A percentile compares a stretch with the other conserved stretches of the same genome.
Evolutionary conservation across 257 asterid genomes (phyloP).

Genomic region (Leonotis leonurus): DNA sequence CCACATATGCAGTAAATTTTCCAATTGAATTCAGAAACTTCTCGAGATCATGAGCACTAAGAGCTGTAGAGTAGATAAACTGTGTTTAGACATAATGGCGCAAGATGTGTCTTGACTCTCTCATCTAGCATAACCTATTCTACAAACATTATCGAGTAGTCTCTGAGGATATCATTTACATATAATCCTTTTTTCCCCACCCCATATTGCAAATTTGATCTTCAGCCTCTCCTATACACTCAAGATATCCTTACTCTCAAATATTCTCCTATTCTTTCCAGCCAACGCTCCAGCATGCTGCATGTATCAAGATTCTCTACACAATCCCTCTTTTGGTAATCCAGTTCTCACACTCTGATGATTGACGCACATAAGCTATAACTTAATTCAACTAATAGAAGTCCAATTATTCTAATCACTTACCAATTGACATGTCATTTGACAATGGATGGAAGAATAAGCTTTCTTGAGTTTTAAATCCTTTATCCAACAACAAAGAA

Average conservation of each 20-base stretch:
- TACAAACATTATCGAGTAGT: background rate
- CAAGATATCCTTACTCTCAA: background rate
- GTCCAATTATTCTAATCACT: slow-evolving; percentile 11
- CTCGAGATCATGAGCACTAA: slow-evolving; percentile 61
- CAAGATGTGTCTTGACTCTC: background rate
- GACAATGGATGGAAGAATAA: slow-evolving; percentile 94
- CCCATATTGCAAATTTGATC: slow-evolving; percentile 2
- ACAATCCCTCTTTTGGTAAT: background rate
- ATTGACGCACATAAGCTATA: background rate
- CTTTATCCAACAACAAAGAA: slow-evolving; percentile 81
- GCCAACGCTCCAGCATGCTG: background rate
- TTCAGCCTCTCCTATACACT: background rate
- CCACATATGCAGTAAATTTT: slow-evolving; percentile 61
- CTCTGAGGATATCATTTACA: background rate
- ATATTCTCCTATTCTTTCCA: background rate
- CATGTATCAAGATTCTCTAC: background rate
- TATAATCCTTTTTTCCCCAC: background rate
- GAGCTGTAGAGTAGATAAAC: slow-evolving; percentile 43
- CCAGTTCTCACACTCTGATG: background rate
- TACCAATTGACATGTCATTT: slow-evolving; percentile 75
- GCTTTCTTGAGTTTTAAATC: slow-evolving; percentile 49
- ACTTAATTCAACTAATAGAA: no score
- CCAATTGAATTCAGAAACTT: slow-evolving; percentile 78
- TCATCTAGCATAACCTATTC: no score
- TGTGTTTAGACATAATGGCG: background rate